A percentile compares a stretch with the other conserved stretches of the same genome.
Evolutionary conservation across 2,329 filamentous ascomycete genomes (phyloP).

Genomic region (Pseudodiploospora longispora): DNA sequence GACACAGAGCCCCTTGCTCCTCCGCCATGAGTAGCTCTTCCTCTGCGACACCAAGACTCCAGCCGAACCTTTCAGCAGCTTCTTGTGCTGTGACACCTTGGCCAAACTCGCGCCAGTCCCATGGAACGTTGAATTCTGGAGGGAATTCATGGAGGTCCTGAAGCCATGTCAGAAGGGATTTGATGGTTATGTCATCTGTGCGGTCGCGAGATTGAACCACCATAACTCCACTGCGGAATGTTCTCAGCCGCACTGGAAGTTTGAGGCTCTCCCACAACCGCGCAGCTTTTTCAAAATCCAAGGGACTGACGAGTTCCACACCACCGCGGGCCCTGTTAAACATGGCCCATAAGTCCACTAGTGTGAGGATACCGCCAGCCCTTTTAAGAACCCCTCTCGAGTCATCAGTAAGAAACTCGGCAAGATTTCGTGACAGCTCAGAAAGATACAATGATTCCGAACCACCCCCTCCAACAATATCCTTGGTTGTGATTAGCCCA

Average conservation of each 20-base stretch:
- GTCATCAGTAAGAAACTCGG: constrained; percentile 85
- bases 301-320: constrained; percentile 86
- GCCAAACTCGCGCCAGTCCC: constrained; percentile 74
- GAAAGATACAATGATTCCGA: constrained; percentile 83
- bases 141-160: constrained; percentile 60
- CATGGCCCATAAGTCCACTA: constrained; percentile 88
- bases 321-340: constrained; percentile 92
- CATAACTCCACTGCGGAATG: constrained; percentile 88
- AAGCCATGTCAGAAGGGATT: constrained; percentile 68
- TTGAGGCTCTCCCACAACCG: constrained; percentile 80
- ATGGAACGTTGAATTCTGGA: constrained; percentile 55
- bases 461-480: constrained; percentile 72
- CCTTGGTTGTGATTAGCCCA: constrained; percentile 87
- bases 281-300: constrained; percentile 86
- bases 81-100: constrained; percentile 85
- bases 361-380: constrained; percentile 78
- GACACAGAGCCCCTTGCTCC: constrained; percentile 76
- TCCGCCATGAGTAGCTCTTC: constrained; percentile 98
- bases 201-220: constrained; percentile 85
- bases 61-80: constrained; percentile 81
- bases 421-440: constrained; percentile 74
- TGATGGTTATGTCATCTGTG: constrained; percentile 84
- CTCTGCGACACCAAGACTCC: constrained; percentile 92
- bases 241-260: constrained; percentile 76
- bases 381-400: constrained; percentile 66